phyloP scores from a whole-genome alignment of 768 basidiomycete species.

The Lyophyllum atratum region DNA sequence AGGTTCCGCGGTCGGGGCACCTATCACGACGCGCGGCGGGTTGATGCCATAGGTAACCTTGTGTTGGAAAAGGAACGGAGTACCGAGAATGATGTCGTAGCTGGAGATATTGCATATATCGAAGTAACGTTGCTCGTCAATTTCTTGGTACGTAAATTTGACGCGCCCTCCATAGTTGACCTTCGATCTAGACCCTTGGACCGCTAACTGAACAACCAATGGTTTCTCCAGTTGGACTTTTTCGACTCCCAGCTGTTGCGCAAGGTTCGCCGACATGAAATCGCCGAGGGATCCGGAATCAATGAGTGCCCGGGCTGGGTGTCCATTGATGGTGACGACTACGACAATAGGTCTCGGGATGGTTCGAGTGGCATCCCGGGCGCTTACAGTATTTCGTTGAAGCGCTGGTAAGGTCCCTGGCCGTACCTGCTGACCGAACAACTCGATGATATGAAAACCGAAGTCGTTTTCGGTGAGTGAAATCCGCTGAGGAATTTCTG shows the following conservation, averaged over 20 bases:
- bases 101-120: conserved; percentile 6
- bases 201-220: conserved; percentile 36
- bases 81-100: conserved; percentile 4
- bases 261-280: conserved; percentile 35
- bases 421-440: background rate
- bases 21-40: background rate
- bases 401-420: conserved; percentile 12
- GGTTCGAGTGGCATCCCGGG: background rate
- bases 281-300: conserved; percentile 40
- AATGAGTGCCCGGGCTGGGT: conserved; percentile 31
- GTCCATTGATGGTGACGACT: conserved; percentile 28
- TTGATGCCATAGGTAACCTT: conserved; percentile 1
- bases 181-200: conserved; percentile 37
- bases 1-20: background rate
- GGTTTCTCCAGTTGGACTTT: conserved; percentile 28
- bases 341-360: conserved; percentile 33
- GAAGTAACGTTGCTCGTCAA: conserved; percentile 24
- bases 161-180: conserved; percentile 28
- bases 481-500: too few relatives aligned
- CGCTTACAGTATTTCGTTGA: conserved; percentile 23
- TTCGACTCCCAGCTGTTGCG: conserved; percentile 33
- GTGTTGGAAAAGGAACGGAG: conserved; percentile 2
- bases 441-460: too few relatives aligned
- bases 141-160: conserved; percentile 32
- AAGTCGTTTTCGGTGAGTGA: too few relatives aligned